phyloP scores from a whole-genome alignment of 2,329 filamentous ascomycete species.

The Karstenula rhodostoma region DNA sequence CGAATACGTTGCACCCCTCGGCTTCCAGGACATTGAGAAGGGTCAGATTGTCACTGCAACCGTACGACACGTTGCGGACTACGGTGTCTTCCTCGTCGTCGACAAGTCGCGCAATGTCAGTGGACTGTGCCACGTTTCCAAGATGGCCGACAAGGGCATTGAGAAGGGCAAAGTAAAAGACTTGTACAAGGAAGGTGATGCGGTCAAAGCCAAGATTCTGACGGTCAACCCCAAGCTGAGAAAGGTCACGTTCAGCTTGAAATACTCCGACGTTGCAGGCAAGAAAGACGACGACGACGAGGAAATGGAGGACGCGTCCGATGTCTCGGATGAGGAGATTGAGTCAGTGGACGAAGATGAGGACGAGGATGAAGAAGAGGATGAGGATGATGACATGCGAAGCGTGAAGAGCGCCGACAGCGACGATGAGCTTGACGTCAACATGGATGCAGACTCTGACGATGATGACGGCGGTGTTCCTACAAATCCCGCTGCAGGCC shows the following conservation, averaged over 20 bases:
- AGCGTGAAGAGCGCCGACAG: constrained; percentile 51
- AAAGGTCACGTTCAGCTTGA: constrained; percentile 87
- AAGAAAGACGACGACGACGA: constrained; percentile 54
- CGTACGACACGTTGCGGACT: constrained; percentile 92
- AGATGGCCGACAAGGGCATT: constrained; percentile 86
- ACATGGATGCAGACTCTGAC: constrained; percentile 46
- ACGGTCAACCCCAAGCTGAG: constrained; percentile 78
- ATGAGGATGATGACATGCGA: constrained; percentile 56
- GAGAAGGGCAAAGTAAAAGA: constrained; percentile 88
- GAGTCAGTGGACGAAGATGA: constrained; percentile 58
- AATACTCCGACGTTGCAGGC: constrained; percentile 86
- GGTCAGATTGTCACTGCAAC: constrained; percentile 89
- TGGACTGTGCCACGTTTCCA: constrained; percentile 88
- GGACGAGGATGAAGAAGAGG: constrained; percentile 49
- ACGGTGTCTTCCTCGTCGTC: constrained; percentile 91
- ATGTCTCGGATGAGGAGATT: constrained; percentile 29
- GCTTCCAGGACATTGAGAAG: constrained; percentile 76
- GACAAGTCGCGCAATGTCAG: constrained; percentile 89
- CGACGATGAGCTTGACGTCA: constrained; percentile 45
- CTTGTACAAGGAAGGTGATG: constrained; percentile 87
- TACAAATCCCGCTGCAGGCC: constrained; percentile 55
- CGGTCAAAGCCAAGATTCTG: constrained; percentile 90
- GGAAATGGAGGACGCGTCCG: constrained; percentile 48
- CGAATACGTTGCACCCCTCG: constrained; percentile 76
- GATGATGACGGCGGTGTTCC: constrained; percentile 30